phyloP scores from a whole-genome alignment of 176 grass and related monocot genomes.

The Ensete glaucum region DNA sequence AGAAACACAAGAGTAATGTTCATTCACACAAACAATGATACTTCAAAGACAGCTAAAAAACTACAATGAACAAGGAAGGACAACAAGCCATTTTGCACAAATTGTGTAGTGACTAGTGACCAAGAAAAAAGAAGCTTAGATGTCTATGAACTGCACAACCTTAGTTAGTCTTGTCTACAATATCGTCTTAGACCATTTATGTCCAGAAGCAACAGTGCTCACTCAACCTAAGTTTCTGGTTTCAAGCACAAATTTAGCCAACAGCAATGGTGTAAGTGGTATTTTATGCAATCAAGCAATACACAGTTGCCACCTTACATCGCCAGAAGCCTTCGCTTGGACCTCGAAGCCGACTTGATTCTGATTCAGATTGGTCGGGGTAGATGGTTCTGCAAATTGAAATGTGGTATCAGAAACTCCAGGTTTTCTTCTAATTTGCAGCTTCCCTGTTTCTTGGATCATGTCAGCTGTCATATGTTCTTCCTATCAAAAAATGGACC shows the following conservation, averaged over 20 bases:
- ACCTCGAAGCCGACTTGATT: slow-evolving; percentile 30
- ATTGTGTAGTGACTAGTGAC: neutral
- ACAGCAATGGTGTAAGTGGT: neutral
- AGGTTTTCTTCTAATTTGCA: slow-evolving; percentile 60
- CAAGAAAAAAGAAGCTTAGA: neutral
- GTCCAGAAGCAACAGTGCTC: no score
- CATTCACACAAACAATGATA: neutral
- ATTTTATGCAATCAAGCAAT: slow-evolving; percentile 6
- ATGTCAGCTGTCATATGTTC: slow-evolving; percentile 33
- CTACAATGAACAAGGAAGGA: neutral
- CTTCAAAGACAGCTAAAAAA: neutral
- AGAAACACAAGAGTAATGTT: slow-evolving; percentile 2
- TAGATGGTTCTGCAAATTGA: slow-evolving; percentile 11
- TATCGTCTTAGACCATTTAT: no score
- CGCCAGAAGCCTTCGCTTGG: slow-evolving; percentile 79
- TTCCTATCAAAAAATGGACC: neutral
- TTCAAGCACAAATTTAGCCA: neutral
- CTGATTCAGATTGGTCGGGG: slow-evolving; percentile 24
- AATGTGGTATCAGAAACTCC: slow-evolving; percentile 19
- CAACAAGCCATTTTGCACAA: neutral
- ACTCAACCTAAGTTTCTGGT: neutral
- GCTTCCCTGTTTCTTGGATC: slow-evolving; percentile 56
- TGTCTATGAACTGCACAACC: neutral
- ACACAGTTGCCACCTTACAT: slow-evolving; percentile 77
- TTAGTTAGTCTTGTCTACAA: no score